Conservation (phyloP, 2,329 filamentous ascomycete genomes). For the Aspergillus transmontanensis region DNA sequence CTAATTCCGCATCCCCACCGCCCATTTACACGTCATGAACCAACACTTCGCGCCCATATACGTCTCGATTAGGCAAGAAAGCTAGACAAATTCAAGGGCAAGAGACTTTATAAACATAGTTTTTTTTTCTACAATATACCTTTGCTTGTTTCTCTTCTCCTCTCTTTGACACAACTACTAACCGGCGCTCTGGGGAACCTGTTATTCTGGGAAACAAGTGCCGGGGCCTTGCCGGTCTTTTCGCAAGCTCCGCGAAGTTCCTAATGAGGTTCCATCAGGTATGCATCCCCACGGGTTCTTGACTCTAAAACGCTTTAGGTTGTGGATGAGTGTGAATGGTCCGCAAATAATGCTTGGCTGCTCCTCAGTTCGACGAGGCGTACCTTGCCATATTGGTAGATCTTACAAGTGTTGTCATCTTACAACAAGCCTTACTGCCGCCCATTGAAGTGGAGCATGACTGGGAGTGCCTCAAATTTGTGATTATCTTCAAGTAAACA, state of each 20-base stretch:
- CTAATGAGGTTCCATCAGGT: not conserved
- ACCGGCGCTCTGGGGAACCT: not conserved
- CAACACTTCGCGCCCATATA: slow-evolving; percentile 4
- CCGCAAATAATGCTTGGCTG: not conserved
- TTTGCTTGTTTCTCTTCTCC: not conserved
- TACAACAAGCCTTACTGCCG: not conserved
- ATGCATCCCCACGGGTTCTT: slow-evolving; percentile 3
- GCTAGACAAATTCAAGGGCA: not conserved
- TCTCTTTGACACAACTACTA: not conserved
- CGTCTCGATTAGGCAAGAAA: not conserved
- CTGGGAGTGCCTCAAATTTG: not conserved
- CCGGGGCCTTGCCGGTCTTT: not conserved
- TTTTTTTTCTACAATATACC: not conserved
- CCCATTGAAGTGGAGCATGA: not conserved
- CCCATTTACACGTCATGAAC: slow-evolving; percentile 13
- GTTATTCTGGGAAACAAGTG: not conserved
- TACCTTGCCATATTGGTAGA: slow-evolving; percentile 14
- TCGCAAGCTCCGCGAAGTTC: not conserved
- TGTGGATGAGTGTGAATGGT: not conserved
- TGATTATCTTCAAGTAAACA: slow-evolving; percentile 2
- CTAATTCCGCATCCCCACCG: slow-evolving; percentile 13
- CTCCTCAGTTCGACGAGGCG: not conserved
- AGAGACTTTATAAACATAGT: not conserved
- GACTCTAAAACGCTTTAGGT: not conserved
- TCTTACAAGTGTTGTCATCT: not conserved